These are phyloP conservation scores for Coniochaeta ligniaria DNA, from an alignment of 2,329 filamentous ascomycete species.

Conservation along the genomic window DNA sequence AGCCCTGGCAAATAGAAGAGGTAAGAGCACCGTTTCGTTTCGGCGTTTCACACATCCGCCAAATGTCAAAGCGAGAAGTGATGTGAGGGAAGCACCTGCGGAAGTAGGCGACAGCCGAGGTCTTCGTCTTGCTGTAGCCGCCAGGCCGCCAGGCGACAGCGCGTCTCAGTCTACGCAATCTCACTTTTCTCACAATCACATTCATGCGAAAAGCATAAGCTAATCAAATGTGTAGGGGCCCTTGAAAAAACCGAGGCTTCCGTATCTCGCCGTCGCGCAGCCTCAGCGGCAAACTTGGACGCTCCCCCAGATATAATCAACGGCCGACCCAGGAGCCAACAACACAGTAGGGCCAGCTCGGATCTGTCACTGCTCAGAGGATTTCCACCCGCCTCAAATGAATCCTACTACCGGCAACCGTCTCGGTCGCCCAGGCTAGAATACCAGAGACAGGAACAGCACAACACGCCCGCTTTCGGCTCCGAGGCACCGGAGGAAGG, in stretches of 20 bases:
- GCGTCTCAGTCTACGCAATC: neutral
- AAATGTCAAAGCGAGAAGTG: neutral
- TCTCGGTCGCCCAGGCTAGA: slow-evolving; percentile 41
- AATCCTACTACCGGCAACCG: slow-evolving; percentile 31
- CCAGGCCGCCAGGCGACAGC: neutral
- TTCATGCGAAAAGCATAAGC: neutral
- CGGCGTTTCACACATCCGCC: neutral
- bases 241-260: slow-evolving; percentile 33
- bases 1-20: slow-evolving; percentile 59
- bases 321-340: slow-evolving; percentile 50
- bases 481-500: slow-evolving; percentile 38
- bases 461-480: slow-evolving; percentile 20
- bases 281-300: slow-evolving; percentile 56
- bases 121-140: neutral
- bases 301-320: slow-evolving; percentile 39
- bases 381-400: slow-evolving; percentile 39
- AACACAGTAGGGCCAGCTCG: slow-evolving; percentile 64
- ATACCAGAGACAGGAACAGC: slow-evolving; percentile 25
- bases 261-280: slow-evolving; percentile 45
- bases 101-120: neutral
- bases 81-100: neutral
- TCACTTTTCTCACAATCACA: neutral
- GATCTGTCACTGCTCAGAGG: slow-evolving; percentile 57
- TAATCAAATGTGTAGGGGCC: slow-evolving; percentile 16
- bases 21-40: slow-evolving; percentile 39